Evolutionary conservation across 2,329 filamentous ascomycete species (phyloP), one percentile per base, ranked within the genome.

Genomic region (Pseudogymnoascus sp.): DNA sequence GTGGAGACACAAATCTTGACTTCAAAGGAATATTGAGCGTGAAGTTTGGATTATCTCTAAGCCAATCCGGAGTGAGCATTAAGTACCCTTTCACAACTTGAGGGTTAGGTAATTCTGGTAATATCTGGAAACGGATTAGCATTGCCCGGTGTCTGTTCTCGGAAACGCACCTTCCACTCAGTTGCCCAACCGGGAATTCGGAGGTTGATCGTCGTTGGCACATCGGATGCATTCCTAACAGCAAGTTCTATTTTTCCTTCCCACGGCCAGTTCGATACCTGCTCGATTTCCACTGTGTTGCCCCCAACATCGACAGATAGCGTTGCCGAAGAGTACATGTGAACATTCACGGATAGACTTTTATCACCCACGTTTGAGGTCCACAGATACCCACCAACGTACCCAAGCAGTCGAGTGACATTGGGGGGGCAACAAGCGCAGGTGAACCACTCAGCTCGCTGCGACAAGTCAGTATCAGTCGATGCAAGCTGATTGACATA

Each of bases 401-500:
- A 82, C 0, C 82, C 84, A 60, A 85, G 78, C 1, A 85, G 72
- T 26, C 83, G 76, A 21, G 80, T 78, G 0, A 87, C 74, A 67
- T 86, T 87, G 0, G 84, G 84, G 2, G 84, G 84, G 68, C 84
- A 87, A 66, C 83, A 87, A 5, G 83, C 82, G 38, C 79, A 80
- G 60, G 79, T 80, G 62, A 86, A 87, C 84, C 84, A 87, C 21
- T 81, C 78, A 33, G 79, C 76, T 13, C 84, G 76, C 63, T 76
- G 74, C 19, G 79, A 84, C 17, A 76, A 75, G 63, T 84, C 77
- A 1, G 71, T 70, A 7, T 81, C 78, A 8, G 79, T 83, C 35
- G 82, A 84, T 0, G 80, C 81, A 0, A 87, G 75, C 64, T 86
- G 84, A 67, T 87, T 87, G 62, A 81, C 80, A 65, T 87, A 87